A percentile compares a stretch with the other conserved stretches of the same genome.
Evolutionary conservation across 2,329 filamentous ascomycete genomes (phyloP).

Genomic region (Nectriaceae sp.): DNA sequence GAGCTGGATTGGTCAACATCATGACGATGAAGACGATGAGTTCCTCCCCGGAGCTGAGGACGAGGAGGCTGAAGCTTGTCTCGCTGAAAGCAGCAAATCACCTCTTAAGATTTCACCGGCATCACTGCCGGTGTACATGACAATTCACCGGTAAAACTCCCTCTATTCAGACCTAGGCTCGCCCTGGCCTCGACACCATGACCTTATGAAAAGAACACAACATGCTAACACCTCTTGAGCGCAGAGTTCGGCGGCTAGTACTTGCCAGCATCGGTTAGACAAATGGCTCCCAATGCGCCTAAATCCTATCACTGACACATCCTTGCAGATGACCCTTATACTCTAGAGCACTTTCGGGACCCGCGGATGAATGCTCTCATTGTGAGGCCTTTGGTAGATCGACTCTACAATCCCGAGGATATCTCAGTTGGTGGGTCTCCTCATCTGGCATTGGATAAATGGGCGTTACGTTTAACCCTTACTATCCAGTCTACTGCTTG

Average conservation of each 20-base stretch:
- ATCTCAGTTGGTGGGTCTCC: constrained; percentile 57
- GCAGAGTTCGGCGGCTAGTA: constrained; percentile 29
- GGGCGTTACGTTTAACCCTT: constrained; percentile 3
- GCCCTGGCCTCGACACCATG: not conserved
- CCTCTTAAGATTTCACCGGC: constrained; percentile 24
- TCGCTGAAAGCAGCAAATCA: constrained; percentile 24
- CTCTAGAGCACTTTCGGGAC: constrained; percentile 63
- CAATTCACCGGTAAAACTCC: constrained; percentile 31
- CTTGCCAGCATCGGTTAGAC: constrained; percentile 29
- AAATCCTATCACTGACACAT: constrained; percentile 7
- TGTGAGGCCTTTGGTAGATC: constrained; percentile 68
- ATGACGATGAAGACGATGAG: constrained; percentile 27
- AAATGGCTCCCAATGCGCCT: not conserved
- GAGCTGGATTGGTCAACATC: constrained; percentile 26
- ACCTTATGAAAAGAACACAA: not conserved
- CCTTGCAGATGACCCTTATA: constrained; percentile 43
- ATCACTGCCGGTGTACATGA: constrained; percentile 30
- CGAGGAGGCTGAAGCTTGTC: constrained; percentile 28
- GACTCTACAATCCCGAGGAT: constrained; percentile 65
- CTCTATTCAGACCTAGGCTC: constrained; percentile 7
- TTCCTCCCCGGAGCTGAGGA: constrained; percentile 26
- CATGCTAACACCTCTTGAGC: constrained; percentile 27
- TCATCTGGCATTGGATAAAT: not conserved
- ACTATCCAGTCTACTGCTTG: constrained; percentile 63
- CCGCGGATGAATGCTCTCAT: constrained; percentile 68